Conservation (phyloP, 495 filamentous ascomycete species). For the Wilcoxina mikolae region DNA sequence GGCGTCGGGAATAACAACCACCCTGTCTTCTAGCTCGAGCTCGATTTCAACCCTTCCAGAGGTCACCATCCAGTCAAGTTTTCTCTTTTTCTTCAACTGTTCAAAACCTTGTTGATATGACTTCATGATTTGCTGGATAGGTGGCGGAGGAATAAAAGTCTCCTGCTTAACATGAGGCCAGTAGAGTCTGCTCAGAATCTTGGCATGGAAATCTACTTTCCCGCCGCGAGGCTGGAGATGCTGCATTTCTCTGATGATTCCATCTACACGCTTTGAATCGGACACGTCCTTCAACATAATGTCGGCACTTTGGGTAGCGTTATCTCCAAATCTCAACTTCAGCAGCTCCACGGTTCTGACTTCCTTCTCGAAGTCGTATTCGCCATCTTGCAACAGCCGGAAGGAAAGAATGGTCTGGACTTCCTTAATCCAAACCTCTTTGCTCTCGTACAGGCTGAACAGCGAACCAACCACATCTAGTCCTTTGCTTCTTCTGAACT, state of each 20-base stretch:
- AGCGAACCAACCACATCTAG: slow-evolving; percentile 86
- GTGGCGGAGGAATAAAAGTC: slow-evolving; percentile 52
- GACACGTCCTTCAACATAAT: slow-evolving; percentile 95
- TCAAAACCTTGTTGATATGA: slow-evolving; percentile 67
- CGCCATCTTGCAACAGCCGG: slow-evolving; percentile 55
- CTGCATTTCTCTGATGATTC: slow-evolving; percentile 40
- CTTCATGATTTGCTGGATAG: slow-evolving; percentile 47
- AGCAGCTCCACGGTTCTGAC: slow-evolving; percentile 69
- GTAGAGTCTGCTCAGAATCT: slow-evolving; percentile 83
- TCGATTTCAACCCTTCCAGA: slow-evolving; percentile 68
- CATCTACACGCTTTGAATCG: slow-evolving; percentile 62
- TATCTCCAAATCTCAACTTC: slow-evolving; percentile 77
- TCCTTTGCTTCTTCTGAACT: slow-evolving; percentile 75
- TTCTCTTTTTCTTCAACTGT: slow-evolving; percentile 59
- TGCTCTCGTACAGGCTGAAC: slow-evolving; percentile 69
- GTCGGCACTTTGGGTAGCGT: slow-evolving; percentile 72
- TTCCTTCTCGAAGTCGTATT: slow-evolving; percentile 28
- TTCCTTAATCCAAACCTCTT: slow-evolving; percentile 85
- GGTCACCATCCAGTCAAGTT: slow-evolving; percentile 73
- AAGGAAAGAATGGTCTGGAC: slow-evolving; percentile 74
- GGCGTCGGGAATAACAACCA: slow-evolving; percentile 51
- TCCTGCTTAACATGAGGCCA: slow-evolving; percentile 71
- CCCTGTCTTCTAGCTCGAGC: slow-evolving; percentile 69
- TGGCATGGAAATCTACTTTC: slow-evolving; percentile 44
- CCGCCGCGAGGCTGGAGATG: slow-evolving; percentile 30